Evolutionary conservation across 2,329 filamentous ascomycete genomes (phyloP).

Genomic region (Colletotrichum spaethianum): DNA sequence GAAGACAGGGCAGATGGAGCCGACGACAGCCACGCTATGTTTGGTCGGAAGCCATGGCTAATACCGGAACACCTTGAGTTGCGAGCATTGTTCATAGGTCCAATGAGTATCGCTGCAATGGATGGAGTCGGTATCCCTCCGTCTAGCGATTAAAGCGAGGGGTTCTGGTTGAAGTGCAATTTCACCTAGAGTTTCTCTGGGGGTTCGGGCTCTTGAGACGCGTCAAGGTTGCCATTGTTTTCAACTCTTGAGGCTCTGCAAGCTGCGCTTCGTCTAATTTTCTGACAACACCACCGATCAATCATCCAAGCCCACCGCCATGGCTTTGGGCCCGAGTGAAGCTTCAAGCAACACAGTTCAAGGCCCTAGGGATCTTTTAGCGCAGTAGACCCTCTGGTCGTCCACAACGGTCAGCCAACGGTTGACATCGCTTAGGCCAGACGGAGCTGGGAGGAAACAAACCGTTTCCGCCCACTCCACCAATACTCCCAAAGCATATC

Average conservation of each 20-base stretch:
- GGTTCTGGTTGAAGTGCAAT: not conserved
- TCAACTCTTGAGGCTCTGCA: conserved; percentile 7
- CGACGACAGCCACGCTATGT: not conserved
- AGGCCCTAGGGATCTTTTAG: not conserved
- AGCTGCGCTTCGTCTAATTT: not conserved
- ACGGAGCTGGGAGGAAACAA: conserved; percentile 17
- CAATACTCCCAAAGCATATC: not conserved
- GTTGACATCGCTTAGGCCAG: conserved; percentile 1
- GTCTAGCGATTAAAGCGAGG: not conserved
- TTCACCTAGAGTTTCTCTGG: not conserved
- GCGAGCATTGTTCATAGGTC: not conserved
- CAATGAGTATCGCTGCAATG: no score
- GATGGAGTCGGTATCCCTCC: not conserved
- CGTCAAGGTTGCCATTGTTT: not conserved
- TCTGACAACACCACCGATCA: conserved; percentile 7
- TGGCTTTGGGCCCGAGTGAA: not conserved
- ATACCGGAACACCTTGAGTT: not conserved
- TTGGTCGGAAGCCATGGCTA: not conserved
- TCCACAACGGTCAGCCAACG: not conserved
- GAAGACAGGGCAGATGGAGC: not conserved
- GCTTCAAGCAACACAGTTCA: not conserved
- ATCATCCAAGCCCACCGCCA: not conserved
- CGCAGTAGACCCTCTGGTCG: not conserved
- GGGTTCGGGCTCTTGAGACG: not conserved
- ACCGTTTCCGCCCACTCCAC: conserved; percentile 8